phyloP scores from a whole-genome alignment of 371 early-diverging fungal species.

The Syncephalastrum sp. region DNA sequence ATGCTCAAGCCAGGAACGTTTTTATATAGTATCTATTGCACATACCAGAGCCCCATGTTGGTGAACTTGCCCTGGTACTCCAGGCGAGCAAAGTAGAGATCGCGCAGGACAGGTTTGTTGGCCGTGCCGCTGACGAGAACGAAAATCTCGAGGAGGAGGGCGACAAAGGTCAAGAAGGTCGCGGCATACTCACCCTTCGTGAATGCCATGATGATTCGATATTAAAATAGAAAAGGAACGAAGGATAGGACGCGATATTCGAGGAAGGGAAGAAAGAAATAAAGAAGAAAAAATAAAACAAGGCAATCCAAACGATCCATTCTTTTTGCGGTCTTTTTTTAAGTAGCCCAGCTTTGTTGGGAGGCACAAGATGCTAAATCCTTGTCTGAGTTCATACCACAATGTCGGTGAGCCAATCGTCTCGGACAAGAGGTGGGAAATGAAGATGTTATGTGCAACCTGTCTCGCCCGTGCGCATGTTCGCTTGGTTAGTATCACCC shows the following conservation, averaged over 20 bases:
- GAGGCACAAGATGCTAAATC: too few relatives aligned
- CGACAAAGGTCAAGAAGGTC: constrained; percentile 13
- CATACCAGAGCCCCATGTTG: constrained; percentile 27
- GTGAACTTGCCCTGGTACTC: constrained; percentile 7
- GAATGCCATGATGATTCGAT: constrained; percentile 2
- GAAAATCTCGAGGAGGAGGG: constrained; percentile 24
- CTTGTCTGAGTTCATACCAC: too few relatives aligned
- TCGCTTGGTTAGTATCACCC: too few relatives aligned
- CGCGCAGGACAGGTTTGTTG: constrained; percentile 20
- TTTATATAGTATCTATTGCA: background rate
- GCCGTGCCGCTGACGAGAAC: constrained; percentile 23
- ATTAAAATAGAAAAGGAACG: background rate
- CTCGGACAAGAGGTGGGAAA: too few relatives aligned
- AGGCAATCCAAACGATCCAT: background rate
- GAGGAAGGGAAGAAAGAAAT: background rate
- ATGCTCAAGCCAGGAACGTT: background rate
- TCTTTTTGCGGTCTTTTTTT: constrained; percentile 6
- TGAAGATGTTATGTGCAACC: too few relatives aligned
- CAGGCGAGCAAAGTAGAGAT: constrained; percentile 18
- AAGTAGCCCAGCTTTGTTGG: too few relatives aligned
- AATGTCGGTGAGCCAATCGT: too few relatives aligned
- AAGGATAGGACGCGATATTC: background rate
- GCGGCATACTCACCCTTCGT: constrained; percentile 8
- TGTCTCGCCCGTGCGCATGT: too few relatives aligned
- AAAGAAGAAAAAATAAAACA: constrained; percentile 5